phyloP scores from a whole-genome alignment of 1,139 yeast species.

The Citeromyces siamensis region DNA sequence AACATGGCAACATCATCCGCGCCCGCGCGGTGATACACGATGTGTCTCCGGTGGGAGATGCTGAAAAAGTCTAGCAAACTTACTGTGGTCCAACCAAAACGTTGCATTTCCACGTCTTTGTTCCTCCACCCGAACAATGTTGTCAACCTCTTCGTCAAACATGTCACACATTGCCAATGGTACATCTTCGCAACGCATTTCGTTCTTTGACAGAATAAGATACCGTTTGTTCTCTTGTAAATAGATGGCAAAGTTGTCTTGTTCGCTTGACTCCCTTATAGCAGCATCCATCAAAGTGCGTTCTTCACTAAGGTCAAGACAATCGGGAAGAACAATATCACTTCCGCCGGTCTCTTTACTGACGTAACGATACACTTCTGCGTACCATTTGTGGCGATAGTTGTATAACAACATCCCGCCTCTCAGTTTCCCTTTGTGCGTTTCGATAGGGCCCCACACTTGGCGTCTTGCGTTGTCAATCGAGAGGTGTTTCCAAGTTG shows the following conservation, averaged over 20 bases:
- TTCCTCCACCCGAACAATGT: neutral
- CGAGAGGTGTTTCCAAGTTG: neutral
- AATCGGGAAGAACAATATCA: neutral
- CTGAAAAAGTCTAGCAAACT: too few relatives aligned
- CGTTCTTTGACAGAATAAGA: neutral
- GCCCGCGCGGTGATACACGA: too few relatives aligned
- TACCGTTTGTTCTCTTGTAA: neutral
- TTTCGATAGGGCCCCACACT: neutral
- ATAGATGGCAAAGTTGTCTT: neutral
- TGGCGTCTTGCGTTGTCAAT: neutral
- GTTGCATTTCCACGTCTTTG: neutral
- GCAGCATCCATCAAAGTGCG: neutral
- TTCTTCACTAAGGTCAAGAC: neutral
- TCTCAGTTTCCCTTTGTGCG: neutral
- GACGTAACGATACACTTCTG: neutral
- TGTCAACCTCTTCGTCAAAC: neutral
- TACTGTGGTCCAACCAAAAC: conserved; percentile 2
- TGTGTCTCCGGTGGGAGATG: too few relatives aligned
- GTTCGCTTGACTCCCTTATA: neutral
- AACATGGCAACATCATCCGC: too few relatives aligned
- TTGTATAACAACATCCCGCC: neutral
- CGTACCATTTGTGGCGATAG: neutral
- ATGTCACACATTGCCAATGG: neutral
- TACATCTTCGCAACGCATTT: neutral
- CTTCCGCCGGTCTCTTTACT: neutral